phyloP scores from a whole-genome alignment of 164 flowering plant species.

The Vitis labrusca region DNA sequence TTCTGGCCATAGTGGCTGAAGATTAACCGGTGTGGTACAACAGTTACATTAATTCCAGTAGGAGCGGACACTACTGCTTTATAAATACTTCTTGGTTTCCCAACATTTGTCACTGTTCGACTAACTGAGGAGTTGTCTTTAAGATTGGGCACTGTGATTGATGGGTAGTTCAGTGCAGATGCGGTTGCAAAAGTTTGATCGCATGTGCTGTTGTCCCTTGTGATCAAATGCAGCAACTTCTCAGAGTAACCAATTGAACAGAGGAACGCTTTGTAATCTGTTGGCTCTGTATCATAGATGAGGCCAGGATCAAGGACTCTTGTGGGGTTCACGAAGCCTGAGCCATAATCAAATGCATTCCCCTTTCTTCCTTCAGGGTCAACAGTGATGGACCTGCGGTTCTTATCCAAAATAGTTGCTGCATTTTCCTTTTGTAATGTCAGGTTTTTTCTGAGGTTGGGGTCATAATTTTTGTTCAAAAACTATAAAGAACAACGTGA shows the following conservation, averaged over 20 bases:
- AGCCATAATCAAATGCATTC: conserved; percentile 71
- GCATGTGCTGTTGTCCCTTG: conserved; percentile 61
- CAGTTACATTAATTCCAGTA: conserved; percentile 52
- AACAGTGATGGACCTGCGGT: conserved; percentile 43
- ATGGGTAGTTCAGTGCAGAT: conserved; percentile 67
- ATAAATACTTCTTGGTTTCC: conserved; percentile 47
- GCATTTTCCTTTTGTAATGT: conserved; percentile 28
- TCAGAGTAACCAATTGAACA: conserved; percentile 68
- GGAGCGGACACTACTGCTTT: conserved; percentile 51
- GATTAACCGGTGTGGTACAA: conserved; percentile 43
- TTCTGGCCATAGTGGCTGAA: conserved; percentile 55
- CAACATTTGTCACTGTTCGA: conserved; percentile 70
- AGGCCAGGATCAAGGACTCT: conserved; percentile 75
- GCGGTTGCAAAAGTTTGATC: conserved; percentile 27
- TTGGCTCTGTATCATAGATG: conserved; percentile 52
- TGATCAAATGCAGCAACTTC: conserved; percentile 39
- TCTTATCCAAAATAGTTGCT: conserved; percentile 57
- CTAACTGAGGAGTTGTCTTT: conserved; percentile 38
- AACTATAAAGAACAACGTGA: not conserved
- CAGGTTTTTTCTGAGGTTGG: conserved; percentile 11
- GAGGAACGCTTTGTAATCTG: conserved; percentile 61
- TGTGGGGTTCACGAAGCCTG: conserved; percentile 68
- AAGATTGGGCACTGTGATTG: conserved; percentile 63
- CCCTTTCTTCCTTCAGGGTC: conserved; percentile 64
- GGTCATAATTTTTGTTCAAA: not conserved